phyloP scores from a whole-genome alignment of 1,139 yeast species.

The Tardiomyces digboiensis region DNA sequence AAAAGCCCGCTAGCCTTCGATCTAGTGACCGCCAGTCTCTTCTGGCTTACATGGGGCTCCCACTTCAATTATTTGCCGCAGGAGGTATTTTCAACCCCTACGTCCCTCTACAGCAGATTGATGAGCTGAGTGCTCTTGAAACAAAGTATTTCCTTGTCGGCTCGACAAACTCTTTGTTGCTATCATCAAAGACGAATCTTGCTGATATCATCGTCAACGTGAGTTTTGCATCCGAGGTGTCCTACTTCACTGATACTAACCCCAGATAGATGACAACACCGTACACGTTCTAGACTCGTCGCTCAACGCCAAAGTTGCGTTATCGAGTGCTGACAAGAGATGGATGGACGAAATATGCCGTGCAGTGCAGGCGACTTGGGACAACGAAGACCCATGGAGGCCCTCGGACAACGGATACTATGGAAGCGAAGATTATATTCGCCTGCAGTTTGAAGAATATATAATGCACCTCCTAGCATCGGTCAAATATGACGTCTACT shows the following conservation, averaged over 20 bases:
- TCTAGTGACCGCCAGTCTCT: conserved; percentile 74
- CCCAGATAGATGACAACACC: conserved; percentile 32
- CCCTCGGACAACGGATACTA: conserved; percentile 40
- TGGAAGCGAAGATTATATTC: conserved; percentile 86
- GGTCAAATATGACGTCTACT: conserved; percentile 57
- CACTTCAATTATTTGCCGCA: conserved; percentile 73
- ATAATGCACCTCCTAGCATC: conserved; percentile 65
- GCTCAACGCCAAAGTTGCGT: conserved; percentile 35
- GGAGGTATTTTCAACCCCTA: conserved; percentile 92
- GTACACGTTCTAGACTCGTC: conserved; percentile 39
- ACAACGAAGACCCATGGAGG: conserved; percentile 33
- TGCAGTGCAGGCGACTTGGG: conserved; percentile 34
- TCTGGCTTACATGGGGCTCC: conserved; percentile 76
- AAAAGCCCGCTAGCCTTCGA: conserved; percentile 59
- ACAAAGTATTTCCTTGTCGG: conserved; percentile 72
- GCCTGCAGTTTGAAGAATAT: conserved; percentile 87
- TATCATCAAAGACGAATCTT: conserved; percentile 53
- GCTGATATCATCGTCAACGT: conserved; percentile 50
- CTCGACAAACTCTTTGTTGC: conserved; percentile 72
- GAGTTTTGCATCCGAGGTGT: conserved; percentile 1
- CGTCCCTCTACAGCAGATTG: conserved; percentile 83
- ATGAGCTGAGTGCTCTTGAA: conserved; percentile 50
- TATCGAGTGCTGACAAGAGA: conserved; percentile 60
- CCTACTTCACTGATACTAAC: neutral
- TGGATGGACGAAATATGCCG: conserved; percentile 47